Percentiles rank a stretch among this genome's conserved stretches.
These are phyloP conservation scores for Euclidium syriacum DNA, from an alignment of 345 rosid genomes.

Conservation along the genomic window DNA sequence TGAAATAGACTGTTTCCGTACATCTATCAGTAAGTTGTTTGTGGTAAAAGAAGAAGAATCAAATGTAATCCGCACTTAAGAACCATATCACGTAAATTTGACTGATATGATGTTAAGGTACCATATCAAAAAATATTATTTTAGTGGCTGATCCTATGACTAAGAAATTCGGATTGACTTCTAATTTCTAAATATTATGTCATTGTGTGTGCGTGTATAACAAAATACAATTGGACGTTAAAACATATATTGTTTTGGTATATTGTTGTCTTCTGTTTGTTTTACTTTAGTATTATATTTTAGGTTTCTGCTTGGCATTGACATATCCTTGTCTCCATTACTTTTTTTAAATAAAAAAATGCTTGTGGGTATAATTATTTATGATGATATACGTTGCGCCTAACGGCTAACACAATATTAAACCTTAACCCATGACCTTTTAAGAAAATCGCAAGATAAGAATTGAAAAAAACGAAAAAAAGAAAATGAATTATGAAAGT, in stretches of 20 bases:
- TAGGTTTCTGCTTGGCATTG: not conserved
- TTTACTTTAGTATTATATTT: not conserved
- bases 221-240: not conserved
- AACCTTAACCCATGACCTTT: not conserved
- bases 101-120: too few relatives aligned
- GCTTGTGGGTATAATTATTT: conserved; percentile 1
- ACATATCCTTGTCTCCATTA: conserved; percentile 1
- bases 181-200: too few relatives aligned
- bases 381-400: conserved; percentile 3
- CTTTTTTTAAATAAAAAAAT: not conserved
- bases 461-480: too few relatives aligned
- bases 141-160: too few relatives aligned
- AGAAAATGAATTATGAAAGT: conserved; percentile 13
- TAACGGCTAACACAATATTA: conserved; percentile 7
- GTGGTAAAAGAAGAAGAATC: too few relatives aligned
- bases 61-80: too few relatives aligned
- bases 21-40: too few relatives aligned
- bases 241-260: not conserved
- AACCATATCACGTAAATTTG: too few relatives aligned
- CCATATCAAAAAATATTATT: too few relatives aligned
- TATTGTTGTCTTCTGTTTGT: not conserved
- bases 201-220: too few relatives aligned
- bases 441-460: conserved; percentile 6
- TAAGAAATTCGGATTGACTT: too few relatives aligned
- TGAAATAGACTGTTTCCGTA: too few relatives aligned